Conservation (phyloP, 2,329 filamentous ascomycete genomes). For the Neocatenulostroma microsporum region DNA sequence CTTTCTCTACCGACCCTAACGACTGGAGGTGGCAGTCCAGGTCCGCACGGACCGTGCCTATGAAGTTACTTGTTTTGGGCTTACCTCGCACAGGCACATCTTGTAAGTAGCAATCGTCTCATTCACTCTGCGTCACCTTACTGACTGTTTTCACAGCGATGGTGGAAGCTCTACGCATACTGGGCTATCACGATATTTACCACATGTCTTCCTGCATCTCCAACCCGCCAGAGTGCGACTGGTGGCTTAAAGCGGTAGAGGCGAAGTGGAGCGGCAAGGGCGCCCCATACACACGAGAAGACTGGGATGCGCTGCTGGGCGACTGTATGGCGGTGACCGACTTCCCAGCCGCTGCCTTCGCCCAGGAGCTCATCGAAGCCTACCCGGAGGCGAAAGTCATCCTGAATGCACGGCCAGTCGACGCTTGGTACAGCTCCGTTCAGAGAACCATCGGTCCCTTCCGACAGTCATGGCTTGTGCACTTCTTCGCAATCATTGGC, state of each 20-base stretch:
- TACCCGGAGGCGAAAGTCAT: conserved; percentile 14
- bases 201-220: neutral
- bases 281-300: conserved; percentile 37
- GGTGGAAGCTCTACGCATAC: conserved; percentile 11
- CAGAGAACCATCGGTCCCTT: too few species aligned
- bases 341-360: conserved; percentile 9
- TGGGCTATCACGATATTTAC: conserved; percentile 15
- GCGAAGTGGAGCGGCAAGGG: neutral
- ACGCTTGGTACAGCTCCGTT: conserved; percentile 23
- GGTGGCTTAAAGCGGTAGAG: neutral
- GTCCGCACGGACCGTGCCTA: too few species aligned
- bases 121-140: too few species aligned
- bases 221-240: conserved; percentile 7
- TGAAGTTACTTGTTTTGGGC: too few species aligned
- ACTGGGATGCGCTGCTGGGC: conserved; percentile 59
- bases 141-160: too few species aligned
- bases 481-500: conserved; percentile 8
- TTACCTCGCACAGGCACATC: too few species aligned
- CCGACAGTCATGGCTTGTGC: too few species aligned
- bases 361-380: conserved; percentile 10
- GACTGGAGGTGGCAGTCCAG: too few species aligned
- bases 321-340: conserved; percentile 39
- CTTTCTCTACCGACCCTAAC: too few species aligned
- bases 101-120: too few species aligned
- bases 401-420: conserved; percentile 14